These are phyloP conservation scores for Penicillium daleae DNA, from an alignment of 495 filamentous ascomycete genomes.

Conservation along the genomic window DNA sequence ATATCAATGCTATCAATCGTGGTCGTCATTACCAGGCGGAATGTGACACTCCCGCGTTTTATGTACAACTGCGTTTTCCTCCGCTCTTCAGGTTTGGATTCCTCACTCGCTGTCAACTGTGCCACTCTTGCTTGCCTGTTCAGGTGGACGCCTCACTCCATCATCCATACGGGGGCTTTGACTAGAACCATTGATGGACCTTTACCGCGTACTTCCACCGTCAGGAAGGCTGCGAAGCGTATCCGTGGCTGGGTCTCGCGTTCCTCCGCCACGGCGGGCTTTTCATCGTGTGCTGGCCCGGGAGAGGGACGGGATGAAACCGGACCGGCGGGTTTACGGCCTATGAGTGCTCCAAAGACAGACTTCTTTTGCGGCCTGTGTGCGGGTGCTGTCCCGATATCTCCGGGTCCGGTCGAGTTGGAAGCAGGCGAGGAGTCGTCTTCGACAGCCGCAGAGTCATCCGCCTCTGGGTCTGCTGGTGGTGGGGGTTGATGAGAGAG, in stretches of 20 bases:
- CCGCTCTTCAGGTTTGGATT: too few relatives aligned
- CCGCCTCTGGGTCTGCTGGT: slow-evolving; percentile 22
- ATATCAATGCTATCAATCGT: slow-evolving; percentile 29
- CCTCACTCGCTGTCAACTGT: neutral
- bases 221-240: slow-evolving; percentile 82
- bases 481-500: slow-evolving; percentile 58
- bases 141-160: slow-evolving; percentile 35
- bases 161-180: slow-evolving; percentile 87
- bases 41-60: slow-evolving; percentile 18
- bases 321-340: slow-evolving; percentile 33
- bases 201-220: slow-evolving; percentile 73
- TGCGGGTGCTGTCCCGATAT: slow-evolving; percentile 30
- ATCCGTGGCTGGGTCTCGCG: slow-evolving; percentile 47
- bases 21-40: slow-evolving; percentile 21
- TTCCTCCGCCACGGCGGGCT: slow-evolving; percentile 17
- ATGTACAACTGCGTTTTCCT: slow-evolving; percentile 22
- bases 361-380: slow-evolving; percentile 32
- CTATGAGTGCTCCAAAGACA: slow-evolving; percentile 56
- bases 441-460: slow-evolving; percentile 46
- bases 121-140: neutral
- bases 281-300: slow-evolving; percentile 16
- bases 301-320: slow-evolving; percentile 16
- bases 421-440: slow-evolving; percentile 36
- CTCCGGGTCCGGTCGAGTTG: slow-evolving; percentile 30
- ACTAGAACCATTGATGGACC: slow-evolving; percentile 71